Conservation (phyloP, 345 rosid genomes). For the Gynandropsis gynandra region DNA sequence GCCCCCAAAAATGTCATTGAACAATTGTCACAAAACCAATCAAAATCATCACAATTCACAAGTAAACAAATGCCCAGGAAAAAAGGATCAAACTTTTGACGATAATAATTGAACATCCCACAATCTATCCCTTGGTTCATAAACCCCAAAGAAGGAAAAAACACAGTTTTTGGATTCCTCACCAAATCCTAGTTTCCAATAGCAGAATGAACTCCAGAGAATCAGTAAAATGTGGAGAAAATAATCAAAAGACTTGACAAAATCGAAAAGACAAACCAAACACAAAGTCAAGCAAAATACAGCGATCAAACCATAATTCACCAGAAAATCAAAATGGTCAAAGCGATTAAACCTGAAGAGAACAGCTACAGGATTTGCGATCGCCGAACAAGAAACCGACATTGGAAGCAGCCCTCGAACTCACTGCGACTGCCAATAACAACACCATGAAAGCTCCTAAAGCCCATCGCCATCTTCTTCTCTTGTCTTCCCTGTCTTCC, state of each 20-base stretch:
- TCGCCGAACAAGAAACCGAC: slow-evolving; percentile 33
- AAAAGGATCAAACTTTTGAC: no score
- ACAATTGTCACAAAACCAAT: no score
- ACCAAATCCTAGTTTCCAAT: not conserved
- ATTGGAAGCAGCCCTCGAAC: slow-evolving; percentile 34
- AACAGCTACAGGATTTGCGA: slow-evolving; percentile 46
- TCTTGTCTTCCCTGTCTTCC: slow-evolving; percentile 24
- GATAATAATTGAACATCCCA: no score
- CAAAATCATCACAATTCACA: no score
- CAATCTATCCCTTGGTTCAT: no score
- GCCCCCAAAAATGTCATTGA: no score
- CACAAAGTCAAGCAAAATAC: not conserved
- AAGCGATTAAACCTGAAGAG: slow-evolving; percentile 30
- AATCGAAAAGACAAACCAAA: slow-evolving; percentile 4
- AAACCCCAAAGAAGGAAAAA: not conserved
- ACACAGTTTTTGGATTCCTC: not conserved
- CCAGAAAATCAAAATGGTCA: not conserved
- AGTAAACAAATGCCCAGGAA: no score
- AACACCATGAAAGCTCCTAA: slow-evolving; percentile 41
- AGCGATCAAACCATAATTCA: not conserved
- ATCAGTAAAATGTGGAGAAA: slow-evolving; percentile 8
- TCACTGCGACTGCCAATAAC: slow-evolving; percentile 41
- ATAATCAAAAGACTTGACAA: not conserved
- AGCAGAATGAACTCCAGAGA: not conserved
- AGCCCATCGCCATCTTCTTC: slow-evolving; percentile 34